Base-by-base conservation (phyloP, 2,329 filamentous ascomycete genomes). In the Amylocarpus encephaloides region DNA sequence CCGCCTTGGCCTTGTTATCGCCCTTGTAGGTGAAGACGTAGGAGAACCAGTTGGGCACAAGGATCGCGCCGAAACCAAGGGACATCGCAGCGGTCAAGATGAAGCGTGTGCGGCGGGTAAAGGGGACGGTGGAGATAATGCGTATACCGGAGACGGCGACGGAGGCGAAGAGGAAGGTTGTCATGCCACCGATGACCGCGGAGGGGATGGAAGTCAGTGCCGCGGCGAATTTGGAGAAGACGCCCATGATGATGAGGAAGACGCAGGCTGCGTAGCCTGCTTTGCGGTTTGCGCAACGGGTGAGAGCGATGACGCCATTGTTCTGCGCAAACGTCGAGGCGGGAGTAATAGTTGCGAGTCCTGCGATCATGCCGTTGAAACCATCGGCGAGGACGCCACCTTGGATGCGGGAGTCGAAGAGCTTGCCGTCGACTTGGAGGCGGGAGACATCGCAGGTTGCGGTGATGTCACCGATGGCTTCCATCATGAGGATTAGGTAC, bases 161-260 rank as follows among this genome's bases (percentile, higher is more conserved):
- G 3, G 85, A 79, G 52, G 76, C 77, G 70, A 91, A 93, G 18
- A 93, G 75, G 67, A 93, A 93, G 0, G 86, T 89, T 0, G 88
- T 85, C 83, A 86, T 86, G 43, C 82, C 83, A 34, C 82, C 83
- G 2, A 86, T 73, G 1, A 85, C 81, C 1, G 80, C 64, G 2
- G 74, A 68, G 0, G 88, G 88, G 56, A 93, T 92, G 4, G 86
- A 78, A 4, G 88, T 85, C 3, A 93, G 79, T 0, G 86, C 78
- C 1, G 88, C 88, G 0, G 86, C 87, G 59, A 92, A 91, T 68
- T 93, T 93, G 46, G 86, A 80, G 60, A 92, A 89, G 53, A 93
- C 72, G 13, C 88, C 88, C 80, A 90, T 89, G 58, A 93, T 67
- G 54, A 93, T 69, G 10, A 93, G 76, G 72, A 90, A 90, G 61